Evolutionary conservation across 2,329 filamentous ascomycete species (phyloP).

Genomic region (Sphaerulina vaccinii): DNA sequence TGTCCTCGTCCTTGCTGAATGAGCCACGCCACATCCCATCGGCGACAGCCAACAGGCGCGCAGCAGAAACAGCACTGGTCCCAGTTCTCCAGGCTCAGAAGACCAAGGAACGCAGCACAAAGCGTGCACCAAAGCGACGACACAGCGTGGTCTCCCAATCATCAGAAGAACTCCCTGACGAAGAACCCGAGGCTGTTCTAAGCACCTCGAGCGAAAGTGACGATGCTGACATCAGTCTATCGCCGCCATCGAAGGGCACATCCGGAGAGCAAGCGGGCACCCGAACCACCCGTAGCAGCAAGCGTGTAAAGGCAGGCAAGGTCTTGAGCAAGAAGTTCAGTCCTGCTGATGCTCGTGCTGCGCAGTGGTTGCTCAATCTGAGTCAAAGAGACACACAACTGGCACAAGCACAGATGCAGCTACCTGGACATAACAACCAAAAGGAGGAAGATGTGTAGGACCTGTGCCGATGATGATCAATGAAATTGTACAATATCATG

Average conservation of each 20-base stretch:
- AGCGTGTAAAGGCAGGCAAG: not conserved
- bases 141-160: constrained; percentile 11
- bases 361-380: constrained; percentile 29
- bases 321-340: constrained; percentile 17
- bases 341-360: constrained; percentile 26
- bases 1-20: constrained; percentile 22
- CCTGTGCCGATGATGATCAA: not conserved
- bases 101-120: not conserved
- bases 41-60: constrained; percentile 26
- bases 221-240: constrained; percentile 20
- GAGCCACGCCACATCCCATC: constrained; percentile 24
- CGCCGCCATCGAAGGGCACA: constrained; percentile 7
- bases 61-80: constrained; percentile 12
- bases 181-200: constrained; percentile 7
- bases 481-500: not conserved
- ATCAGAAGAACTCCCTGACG: constrained; percentile 10
- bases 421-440: not conserved
- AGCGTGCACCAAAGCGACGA: constrained; percentile 15
- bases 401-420: constrained; percentile 7
- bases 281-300: not conserved
- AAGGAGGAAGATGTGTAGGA: not conserved
- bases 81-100: not conserved
- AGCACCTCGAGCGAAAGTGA: constrained; percentile 23
- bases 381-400: constrained; percentile 26
- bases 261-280: not conserved